Percentiles rank a stretch among this genome's conserved stretches.
phyloP scores from a whole-genome alignment of 2,329 filamentous ascomycete species.

The Mycosphaerelloides madeirae region DNA sequence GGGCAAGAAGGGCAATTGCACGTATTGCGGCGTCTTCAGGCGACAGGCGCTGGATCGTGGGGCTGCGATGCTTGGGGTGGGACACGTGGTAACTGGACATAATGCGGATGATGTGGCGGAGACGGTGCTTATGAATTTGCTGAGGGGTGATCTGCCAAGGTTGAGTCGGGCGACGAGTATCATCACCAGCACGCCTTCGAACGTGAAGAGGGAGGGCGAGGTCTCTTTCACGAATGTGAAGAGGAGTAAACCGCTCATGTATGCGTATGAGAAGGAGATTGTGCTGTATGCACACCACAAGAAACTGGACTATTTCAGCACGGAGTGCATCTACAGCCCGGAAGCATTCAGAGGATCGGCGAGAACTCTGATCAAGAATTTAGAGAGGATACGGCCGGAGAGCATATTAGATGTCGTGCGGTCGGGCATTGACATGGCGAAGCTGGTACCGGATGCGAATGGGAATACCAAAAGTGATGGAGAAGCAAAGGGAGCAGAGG shows the following conservation, averaged over 20 bases:
- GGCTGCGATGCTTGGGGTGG: conserved; percentile 78
- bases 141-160: conserved; percentile 83
- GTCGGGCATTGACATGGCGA: conserved; percentile 94
- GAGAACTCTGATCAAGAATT: conserved; percentile 84
- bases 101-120: conserved; percentile 97
- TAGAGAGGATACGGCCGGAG: conserved; percentile 88
- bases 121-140: conserved; percentile 94
- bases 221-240: conserved; percentile 77
- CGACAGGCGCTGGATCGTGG: conserved; percentile 91
- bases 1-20: conserved; percentile 98
- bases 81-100: conserved; percentile 93
- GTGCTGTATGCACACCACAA: conserved; percentile 97
- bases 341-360: conserved; percentile 95
- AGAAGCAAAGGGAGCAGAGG: conserved; percentile 37
- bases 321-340: conserved; percentile 96
- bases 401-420: conserved; percentile 92
- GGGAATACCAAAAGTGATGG: conserved; percentile 44
- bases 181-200: conserved; percentile 57
- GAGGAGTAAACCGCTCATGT: conserved; percentile 93
- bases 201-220: conserved; percentile 12
- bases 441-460: conserved; percentile 62
- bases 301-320: conserved; percentile 95
- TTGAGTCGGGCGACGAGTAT: conserved; percentile 87
- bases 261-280: conserved; percentile 98
- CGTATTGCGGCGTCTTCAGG: conserved; percentile 94